These are phyloP conservation scores for Apiotrichum gamsii DNA, from an alignment of 1,284 basidiomycete species.

Conservation along the genomic window DNA sequence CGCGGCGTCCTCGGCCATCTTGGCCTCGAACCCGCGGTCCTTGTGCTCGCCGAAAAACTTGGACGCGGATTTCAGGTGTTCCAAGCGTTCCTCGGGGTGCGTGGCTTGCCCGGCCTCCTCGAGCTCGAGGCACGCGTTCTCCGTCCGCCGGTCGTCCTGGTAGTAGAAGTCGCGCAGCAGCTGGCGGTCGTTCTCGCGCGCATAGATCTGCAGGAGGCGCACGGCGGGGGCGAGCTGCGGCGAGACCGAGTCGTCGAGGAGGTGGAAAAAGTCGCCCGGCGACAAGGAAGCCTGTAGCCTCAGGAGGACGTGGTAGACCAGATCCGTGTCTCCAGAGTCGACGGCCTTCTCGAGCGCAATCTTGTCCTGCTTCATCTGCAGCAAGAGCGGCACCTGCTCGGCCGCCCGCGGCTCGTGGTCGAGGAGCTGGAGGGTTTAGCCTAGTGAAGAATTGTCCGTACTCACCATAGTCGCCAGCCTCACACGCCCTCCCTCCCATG, in stretches of 20 bases:
- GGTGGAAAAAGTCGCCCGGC: constrained; percentile 87
- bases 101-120: constrained; percentile 65
- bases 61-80: constrained; percentile 70
- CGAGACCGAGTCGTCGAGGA: constrained; percentile 78
- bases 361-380: constrained; percentile 91
- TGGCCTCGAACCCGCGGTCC: constrained; percentile 80
- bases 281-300: constrained; percentile 75
- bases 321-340: constrained; percentile 90
- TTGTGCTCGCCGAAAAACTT: constrained; percentile 94
- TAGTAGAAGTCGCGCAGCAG: constrained; percentile 96
- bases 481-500: constrained; percentile 83
- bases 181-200: constrained; percentile 78
- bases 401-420: constrained; percentile 84
- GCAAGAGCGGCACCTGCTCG: constrained; percentile 85
- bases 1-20: constrained; percentile 84
- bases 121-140: constrained; percentile 77
- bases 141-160: constrained; percentile 89
- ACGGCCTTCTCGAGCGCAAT: constrained; percentile 84
- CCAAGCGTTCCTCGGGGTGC: constrained; percentile 64
- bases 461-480: constrained; percentile 80
- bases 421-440: constrained; percentile 59
- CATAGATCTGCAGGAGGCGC: constrained; percentile 77
- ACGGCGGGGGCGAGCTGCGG: constrained; percentile 64
- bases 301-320: constrained; percentile 86
- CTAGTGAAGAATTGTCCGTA: not conserved